These are phyloP conservation scores for Bruguiera sexangula DNA, from an alignment of 345 rosid species.

Conservation along the genomic window DNA sequence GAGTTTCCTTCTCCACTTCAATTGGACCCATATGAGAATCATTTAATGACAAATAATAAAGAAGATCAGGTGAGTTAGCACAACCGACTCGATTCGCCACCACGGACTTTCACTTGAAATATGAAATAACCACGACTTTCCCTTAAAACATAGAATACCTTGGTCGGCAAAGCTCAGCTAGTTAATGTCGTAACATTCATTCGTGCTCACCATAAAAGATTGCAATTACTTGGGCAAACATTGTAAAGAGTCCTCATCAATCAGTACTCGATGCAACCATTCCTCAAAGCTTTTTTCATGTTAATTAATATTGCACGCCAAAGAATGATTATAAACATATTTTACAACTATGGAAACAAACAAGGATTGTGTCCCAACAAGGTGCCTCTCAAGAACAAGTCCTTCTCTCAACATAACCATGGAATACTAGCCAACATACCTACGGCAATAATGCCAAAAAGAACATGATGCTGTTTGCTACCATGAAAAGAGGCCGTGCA, in stretches of 20 bases:
- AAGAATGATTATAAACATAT: constrained; percentile 8
- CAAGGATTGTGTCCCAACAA: background rate
- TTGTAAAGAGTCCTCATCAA: background rate
- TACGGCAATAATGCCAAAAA: background rate
- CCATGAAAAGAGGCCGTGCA: background rate
- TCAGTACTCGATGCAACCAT: background rate
- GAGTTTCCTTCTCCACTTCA: too few relatives aligned
- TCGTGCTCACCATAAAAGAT: too few relatives aligned
- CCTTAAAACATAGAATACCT: too few relatives aligned
- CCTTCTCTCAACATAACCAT: background rate
- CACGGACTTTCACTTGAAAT: too few relatives aligned
- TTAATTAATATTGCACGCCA: background rate
- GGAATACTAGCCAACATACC: background rate
- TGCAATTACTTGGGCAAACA: too few relatives aligned
- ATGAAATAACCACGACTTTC: too few relatives aligned
- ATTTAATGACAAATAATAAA: too few relatives aligned
- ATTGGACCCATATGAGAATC: too few relatives aligned
- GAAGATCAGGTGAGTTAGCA: too few relatives aligned
- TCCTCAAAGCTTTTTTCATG: background rate
- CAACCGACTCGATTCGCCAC: too few relatives aligned
- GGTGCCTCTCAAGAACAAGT: background rate
- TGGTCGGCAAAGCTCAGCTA: too few relatives aligned
- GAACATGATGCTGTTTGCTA: background rate
- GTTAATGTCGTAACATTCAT: too few relatives aligned
- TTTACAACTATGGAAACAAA: constrained; percentile 1